phyloP scores from a whole-genome alignment of 2,329 filamentous ascomycete species.

The Geosmithia flava region DNA sequence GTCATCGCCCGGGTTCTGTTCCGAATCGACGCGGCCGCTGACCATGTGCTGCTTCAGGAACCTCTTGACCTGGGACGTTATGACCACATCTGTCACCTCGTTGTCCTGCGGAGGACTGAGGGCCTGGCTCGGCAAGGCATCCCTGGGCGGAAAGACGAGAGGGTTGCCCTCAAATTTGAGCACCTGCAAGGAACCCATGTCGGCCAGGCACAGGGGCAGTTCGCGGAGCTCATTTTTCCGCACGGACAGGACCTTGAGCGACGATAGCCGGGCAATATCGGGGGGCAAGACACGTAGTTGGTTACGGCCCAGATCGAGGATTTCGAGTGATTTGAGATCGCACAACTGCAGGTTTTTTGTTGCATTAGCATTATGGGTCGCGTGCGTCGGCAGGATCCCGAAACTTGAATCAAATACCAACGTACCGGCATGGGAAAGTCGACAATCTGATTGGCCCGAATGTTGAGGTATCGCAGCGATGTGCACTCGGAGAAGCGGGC shows the following conservation, averaged over 20 bases:
- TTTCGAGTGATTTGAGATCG: constrained; percentile 76
- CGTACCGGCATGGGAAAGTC: constrained; percentile 46
- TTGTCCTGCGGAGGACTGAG: constrained; percentile 44
- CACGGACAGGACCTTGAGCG: constrained; percentile 78
- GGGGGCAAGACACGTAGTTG: constrained; percentile 66
- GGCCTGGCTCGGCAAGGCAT: constrained; percentile 48
- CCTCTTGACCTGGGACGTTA: constrained; percentile 50
- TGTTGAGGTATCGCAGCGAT: constrained; percentile 68
- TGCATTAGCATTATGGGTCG: background rate
- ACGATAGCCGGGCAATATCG: constrained; percentile 69
- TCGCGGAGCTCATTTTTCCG: constrained; percentile 80
- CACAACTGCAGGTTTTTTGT: constrained; percentile 49
- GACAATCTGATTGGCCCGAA: constrained; percentile 61
- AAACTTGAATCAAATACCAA: constrained; percentile 35
- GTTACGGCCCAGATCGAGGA: constrained; percentile 85
- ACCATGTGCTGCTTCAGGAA: constrained; percentile 42
- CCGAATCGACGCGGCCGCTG: constrained; percentile 33
- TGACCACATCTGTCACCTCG: constrained; percentile 48
- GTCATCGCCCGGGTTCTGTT: constrained; percentile 30
- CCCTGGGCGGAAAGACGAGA: constrained; percentile 64
- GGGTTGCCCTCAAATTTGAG: constrained; percentile 86
- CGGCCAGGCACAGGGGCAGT: constrained; percentile 70
- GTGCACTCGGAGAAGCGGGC: constrained; percentile 62
- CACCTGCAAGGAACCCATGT: constrained; percentile 81
- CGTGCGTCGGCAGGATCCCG: background rate